Conservation (phyloP, 768 basidiomycete species). For the Mrakia gelida region DNA sequence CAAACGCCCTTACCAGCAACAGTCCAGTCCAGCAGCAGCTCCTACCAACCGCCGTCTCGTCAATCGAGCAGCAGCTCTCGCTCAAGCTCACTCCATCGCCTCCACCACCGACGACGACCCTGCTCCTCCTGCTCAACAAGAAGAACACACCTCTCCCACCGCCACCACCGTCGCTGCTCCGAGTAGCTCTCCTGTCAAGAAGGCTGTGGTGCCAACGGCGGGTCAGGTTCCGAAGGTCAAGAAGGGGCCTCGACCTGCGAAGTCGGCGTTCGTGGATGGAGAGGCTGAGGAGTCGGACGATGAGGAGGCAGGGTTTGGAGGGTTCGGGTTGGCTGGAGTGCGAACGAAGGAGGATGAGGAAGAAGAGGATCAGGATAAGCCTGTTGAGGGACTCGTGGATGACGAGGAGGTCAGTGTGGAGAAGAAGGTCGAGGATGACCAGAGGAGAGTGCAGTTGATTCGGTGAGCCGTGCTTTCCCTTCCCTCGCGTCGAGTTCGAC, state of each 20-base stretch:
- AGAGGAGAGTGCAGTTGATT: constrained; percentile 11
- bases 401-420: constrained; percentile 37
- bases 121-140: background rate
- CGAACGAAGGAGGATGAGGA: constrained; percentile 38
- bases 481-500: background rate
- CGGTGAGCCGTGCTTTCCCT: background rate
- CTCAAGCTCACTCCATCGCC: background rate
- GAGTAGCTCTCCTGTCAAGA: background rate
- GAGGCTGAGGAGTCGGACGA: constrained; percentile 42
- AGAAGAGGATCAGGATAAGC: constrained; percentile 37
- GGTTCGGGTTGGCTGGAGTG: constrained; percentile 23
- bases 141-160: too few species aligned
- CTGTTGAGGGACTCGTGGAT: constrained; percentile 37
- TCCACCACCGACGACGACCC: background rate
- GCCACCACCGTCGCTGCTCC: background rate
- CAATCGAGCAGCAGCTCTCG: background rate
- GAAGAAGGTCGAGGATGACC: constrained; percentile 35
- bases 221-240: background rate
- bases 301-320: constrained; percentile 41
- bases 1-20: background rate
- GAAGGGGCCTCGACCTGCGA: background rate
- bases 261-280: constrained; percentile 36
- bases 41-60: background rate
- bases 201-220: background rate
- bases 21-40: background rate